Conservation (phyloP, 2,329 filamentous ascomycete species). For the Arthrobotrys megalospora region DNA sequence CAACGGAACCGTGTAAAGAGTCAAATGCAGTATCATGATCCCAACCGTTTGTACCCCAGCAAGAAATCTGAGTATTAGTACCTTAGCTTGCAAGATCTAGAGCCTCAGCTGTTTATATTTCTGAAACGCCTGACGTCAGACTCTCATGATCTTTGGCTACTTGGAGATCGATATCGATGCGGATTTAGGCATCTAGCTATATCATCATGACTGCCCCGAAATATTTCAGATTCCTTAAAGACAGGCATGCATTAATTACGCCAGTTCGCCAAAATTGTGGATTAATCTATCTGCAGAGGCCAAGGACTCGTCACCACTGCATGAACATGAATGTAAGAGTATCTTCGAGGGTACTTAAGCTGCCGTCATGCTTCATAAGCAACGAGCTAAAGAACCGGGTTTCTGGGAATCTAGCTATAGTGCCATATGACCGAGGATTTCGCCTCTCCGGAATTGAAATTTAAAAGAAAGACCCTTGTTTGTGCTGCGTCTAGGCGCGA, state of each 20-base stretch:
- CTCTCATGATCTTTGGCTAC: too few relatives aligned
- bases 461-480: slow-evolving; percentile 44
- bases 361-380: slow-evolving; percentile 20
- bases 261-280: not conserved
- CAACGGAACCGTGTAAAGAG: too few relatives aligned
- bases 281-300: not conserved
- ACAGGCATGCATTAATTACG: not conserved
- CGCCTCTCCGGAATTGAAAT: slow-evolving; percentile 22
- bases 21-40: too few relatives aligned
- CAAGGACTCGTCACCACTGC: not conserved
- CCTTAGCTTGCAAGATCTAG: too few relatives aligned
- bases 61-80: too few relatives aligned
- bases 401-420: slow-evolving; percentile 33
- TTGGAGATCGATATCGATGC: too few relatives aligned
- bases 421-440: slow-evolving; percentile 15
- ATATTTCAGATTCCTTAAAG: too few relatives aligned
- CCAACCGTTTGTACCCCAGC: too few relatives aligned
- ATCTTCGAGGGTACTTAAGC: slow-evolving; percentile 1
- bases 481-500: slow-evolving; percentile 11
- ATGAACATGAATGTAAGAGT: not conserved
- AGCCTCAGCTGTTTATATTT: too few relatives aligned
- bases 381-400: slow-evolving; percentile 15
- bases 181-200: too few relatives aligned
- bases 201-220: too few relatives aligned
- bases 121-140: too few relatives aligned